These are phyloP conservation scores for Macaranga tanarius DNA, from an alignment of 441 rosid genomes.

Conservation along the genomic window DNA sequence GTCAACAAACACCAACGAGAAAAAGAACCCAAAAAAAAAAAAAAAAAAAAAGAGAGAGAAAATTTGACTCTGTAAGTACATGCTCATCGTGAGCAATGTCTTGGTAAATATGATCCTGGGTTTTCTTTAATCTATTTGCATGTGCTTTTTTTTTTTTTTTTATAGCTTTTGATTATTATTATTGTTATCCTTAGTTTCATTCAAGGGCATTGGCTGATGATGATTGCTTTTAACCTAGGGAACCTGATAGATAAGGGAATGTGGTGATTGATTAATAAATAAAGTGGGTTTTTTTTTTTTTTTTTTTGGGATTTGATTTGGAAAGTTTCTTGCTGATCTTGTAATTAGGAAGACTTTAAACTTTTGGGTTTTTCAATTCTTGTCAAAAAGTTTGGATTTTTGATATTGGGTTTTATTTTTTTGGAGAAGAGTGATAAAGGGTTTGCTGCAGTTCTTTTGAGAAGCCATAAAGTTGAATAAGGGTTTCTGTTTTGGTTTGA, in stretches of 20 bases:
- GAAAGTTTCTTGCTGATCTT: conserved; percentile 23
- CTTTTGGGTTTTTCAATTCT: conserved; percentile 14
- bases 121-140: conserved; percentile 15
- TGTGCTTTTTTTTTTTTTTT: conserved; percentile 1
- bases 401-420: conserved; percentile 12
- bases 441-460: not conserved
- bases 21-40: not conserved
- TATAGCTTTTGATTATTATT: not conserved
- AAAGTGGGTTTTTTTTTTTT: not conserved
- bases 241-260: conserved; percentile 4
- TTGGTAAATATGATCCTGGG: not conserved
- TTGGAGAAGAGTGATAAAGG: not conserved
- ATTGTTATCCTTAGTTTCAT: not conserved
- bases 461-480: not conserved
- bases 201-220: conserved; percentile 15
- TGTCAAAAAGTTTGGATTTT: conserved; percentile 21
- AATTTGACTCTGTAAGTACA: conserved; percentile 20
- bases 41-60: too few relatives aligned
- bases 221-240: conserved; percentile 15
- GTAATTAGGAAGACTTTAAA: conserved; percentile 7
- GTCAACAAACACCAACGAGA: conserved; percentile 41
- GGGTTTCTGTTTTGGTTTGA: conserved; percentile 19
- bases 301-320: not conserved
- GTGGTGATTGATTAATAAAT: conserved; percentile 14
- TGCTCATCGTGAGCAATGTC: not conserved